phyloP scores from a whole-genome alignment of 176 grass and related monocot species.

The Puccinellia tenuiflora region DNA sequence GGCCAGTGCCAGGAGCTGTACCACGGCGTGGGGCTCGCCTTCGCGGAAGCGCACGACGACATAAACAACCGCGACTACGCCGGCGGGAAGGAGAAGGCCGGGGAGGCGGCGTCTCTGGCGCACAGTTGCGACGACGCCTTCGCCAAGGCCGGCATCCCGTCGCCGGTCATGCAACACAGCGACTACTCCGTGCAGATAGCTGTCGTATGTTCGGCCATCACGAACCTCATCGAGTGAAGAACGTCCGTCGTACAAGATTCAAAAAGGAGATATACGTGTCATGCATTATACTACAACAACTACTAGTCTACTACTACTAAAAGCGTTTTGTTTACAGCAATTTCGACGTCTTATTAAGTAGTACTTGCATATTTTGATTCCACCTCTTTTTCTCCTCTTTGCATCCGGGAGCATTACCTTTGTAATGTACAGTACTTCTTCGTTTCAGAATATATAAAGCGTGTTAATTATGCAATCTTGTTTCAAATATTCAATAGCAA shows the following conservation, averaged over 20 bases:
- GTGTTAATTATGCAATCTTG: not conserved
- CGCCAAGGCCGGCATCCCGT: conserved; percentile 12
- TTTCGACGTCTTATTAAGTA: not conserved
- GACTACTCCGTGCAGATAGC: conserved; percentile 19
- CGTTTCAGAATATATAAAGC: not conserved
- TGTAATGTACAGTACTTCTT: not conserved
- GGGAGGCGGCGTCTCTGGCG: conserved; percentile 15
- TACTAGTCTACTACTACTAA: not conserved
- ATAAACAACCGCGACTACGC: conserved; percentile 29
- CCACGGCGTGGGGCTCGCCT: conserved; percentile 9
- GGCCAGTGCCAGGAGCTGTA: conserved; percentile 22
- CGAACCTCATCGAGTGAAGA: conserved; percentile 36
- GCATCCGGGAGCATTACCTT: not conserved
- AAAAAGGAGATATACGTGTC: not conserved
- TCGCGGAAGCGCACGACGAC: conserved; percentile 33
- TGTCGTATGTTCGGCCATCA: conserved; percentile 27
- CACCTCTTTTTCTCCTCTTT: not conserved
- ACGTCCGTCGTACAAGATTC: not conserved
- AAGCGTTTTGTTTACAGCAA: not conserved
- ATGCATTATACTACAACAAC: not conserved
- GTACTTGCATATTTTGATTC: not conserved
- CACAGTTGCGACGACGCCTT: conserved; percentile 32
- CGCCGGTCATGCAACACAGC: conserved; percentile 18
- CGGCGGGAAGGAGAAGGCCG: conserved; percentile 8
- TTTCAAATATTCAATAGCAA: no score